Evolutionary conservation across 805 yeast species (phyloP).

Genomic region (Lachancea waltii): DNA sequence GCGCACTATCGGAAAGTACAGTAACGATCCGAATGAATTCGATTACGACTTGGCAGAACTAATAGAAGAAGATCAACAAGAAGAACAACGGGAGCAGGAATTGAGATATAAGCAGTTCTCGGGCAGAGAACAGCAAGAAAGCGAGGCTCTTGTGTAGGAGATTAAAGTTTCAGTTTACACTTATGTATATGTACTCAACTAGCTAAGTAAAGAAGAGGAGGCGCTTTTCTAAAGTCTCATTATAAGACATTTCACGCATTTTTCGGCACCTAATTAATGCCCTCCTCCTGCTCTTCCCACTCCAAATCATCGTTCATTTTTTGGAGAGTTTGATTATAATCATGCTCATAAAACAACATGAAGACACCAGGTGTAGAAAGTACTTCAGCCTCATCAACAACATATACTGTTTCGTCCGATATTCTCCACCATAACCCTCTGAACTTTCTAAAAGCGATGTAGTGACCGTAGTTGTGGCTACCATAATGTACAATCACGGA

Average conservation of each 20-base stretch:
- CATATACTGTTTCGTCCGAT: conserved; percentile 80
- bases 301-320: conserved; percentile 27
- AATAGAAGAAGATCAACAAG: conserved; percentile 33
- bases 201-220: too few relatives aligned
- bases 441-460: conserved; percentile 74
- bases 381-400: conserved; percentile 77
- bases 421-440: conserved; percentile 94
- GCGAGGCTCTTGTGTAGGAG: conserved; percentile 21
- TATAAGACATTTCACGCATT: too few relatives aligned
- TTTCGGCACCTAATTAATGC: conserved; percentile 6
- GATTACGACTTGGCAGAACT: conserved; percentile 45
- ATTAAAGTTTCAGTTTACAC: background rate
- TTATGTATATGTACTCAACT: too few relatives aligned
- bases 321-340: conserved; percentile 32
- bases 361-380: conserved; percentile 79
- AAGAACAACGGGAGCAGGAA: conserved; percentile 19
- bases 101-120: conserved; percentile 15
- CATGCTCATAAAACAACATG: conserved; percentile 81
- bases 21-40: conserved; percentile 38
- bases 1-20: conserved; percentile 25
- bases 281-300: conserved; percentile 19
- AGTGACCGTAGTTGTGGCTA: conserved; percentile 96
- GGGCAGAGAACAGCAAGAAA: conserved; percentile 21
- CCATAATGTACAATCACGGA: conserved; percentile 92
- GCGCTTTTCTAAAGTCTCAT: too few relatives aligned